Percentiles rank a stretch among this genome's conserved stretches.
Conservation (phyloP, 2,329 filamentous ascomycete genomes). For the Botryosphaeria dothidea region DNA sequence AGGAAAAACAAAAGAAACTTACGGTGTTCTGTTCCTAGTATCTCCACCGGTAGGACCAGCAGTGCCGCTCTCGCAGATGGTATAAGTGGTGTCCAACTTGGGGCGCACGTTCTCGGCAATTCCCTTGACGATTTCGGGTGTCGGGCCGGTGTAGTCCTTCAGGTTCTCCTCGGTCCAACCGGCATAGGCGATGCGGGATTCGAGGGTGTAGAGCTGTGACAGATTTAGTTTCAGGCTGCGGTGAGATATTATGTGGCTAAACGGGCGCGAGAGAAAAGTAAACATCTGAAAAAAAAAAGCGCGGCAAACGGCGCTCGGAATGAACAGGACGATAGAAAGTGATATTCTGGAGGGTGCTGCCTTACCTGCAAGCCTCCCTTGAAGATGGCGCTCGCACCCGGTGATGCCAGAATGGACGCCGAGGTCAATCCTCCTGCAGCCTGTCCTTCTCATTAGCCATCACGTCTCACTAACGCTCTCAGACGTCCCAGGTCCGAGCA, state of each 20-base stretch:
- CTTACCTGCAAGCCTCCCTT: conserved; percentile 50
- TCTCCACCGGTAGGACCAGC: conserved; percentile 63
- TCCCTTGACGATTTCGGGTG: conserved; percentile 56
- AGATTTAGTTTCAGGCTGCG: too few relatives aligned
- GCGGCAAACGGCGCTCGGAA: too few relatives aligned
- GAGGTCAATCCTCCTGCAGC: conserved; percentile 65
- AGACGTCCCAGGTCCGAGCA: too few relatives aligned
- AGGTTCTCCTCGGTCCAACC: conserved; percentile 60
- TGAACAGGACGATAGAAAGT: neutral
- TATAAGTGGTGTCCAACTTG: conserved; percentile 59
- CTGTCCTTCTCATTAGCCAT: conserved; percentile 30
- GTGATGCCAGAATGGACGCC: conserved; percentile 57
- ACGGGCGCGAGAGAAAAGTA: too few relatives aligned
- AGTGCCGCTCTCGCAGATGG: conserved; percentile 61
- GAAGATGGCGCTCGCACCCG: conserved; percentile 61
- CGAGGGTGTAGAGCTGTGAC: conserved; percentile 56
- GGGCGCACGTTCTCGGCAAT: conserved; percentile 58
- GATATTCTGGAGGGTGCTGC: too few relatives aligned
- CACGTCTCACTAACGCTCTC: neutral
- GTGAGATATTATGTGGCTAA: too few relatives aligned
- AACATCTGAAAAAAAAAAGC: too few relatives aligned
- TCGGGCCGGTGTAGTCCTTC: conserved; percentile 60
- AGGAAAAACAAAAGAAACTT: conserved; percentile 19
- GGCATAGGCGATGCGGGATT: conserved; percentile 58
- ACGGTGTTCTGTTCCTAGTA: conserved; percentile 59